These are phyloP conservation scores for Metschnikowia amazonensis DNA, from an alignment of 805 yeast species.

Conservation along the genomic window DNA sequence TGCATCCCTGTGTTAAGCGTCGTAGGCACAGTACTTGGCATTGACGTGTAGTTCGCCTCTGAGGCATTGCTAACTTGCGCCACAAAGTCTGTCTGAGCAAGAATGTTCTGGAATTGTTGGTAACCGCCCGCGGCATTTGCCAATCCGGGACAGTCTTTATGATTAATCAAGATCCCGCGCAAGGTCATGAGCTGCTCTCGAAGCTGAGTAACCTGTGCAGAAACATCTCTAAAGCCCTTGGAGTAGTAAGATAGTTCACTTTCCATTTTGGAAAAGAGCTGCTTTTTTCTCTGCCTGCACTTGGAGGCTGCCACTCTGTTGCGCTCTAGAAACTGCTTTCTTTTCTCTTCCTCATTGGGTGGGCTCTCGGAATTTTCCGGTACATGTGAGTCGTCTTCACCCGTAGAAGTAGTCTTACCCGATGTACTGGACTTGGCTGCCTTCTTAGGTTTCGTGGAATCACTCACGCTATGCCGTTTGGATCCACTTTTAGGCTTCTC, in stretches of 20 bases:
- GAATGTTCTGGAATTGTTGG: conserved; percentile 41
- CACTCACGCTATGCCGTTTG: conserved; percentile 7
- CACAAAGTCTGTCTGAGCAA: conserved; percentile 32
- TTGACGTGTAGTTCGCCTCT: conserved; percentile 24
- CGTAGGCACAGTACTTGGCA: conserved; percentile 40
- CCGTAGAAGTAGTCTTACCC: conserved; percentile 9
- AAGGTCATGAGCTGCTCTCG: conserved; percentile 55
- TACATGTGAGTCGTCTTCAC: conserved; percentile 10
- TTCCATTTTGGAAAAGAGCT: conserved; percentile 78
- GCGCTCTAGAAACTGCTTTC: conserved; percentile 76
- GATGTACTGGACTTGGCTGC: conserved; percentile 8
- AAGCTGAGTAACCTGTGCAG: conserved; percentile 53
- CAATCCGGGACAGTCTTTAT: conserved; percentile 46
- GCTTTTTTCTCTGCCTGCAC: conserved; percentile 92
- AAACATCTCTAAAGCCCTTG: conserved; percentile 63
- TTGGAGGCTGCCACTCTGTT: conserved; percentile 94
- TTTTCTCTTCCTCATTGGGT: conserved; percentile 42
- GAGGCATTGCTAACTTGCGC: conserved; percentile 25
- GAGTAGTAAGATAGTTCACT: conserved; percentile 69
- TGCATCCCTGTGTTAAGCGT: conserved; percentile 22
- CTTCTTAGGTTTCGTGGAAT: conserved; percentile 10
- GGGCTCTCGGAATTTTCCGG: conserved; percentile 6
- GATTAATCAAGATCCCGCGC: conserved; percentile 45
- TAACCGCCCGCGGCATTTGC: conserved; percentile 45
- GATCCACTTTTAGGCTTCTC: conserved; percentile 1